Evolutionary conservation across 73 alveolate species (phyloP).

Genomic region (Effrenium voratum): DNA sequence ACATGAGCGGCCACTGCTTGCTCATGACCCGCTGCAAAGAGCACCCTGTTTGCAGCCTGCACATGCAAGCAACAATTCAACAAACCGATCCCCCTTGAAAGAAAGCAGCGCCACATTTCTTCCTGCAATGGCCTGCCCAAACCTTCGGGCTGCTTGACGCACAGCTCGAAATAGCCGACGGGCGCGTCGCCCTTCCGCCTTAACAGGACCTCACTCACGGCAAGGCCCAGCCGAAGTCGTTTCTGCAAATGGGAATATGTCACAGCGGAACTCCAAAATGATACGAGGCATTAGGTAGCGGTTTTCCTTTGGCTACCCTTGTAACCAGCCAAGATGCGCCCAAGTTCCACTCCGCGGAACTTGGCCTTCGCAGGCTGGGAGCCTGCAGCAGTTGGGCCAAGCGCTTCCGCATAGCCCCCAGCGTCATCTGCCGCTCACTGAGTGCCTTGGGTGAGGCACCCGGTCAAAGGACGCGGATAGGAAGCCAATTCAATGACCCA

Average conservation of each 20-base stretch:
- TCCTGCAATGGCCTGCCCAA: constrained; percentile 10
- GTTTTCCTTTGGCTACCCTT: background rate
- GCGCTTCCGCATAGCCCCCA: constrained; percentile 89
- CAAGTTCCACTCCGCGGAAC: constrained; percentile 51
- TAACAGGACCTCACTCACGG: background rate
- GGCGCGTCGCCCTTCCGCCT: background rate
- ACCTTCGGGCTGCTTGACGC: constrained; percentile 40
- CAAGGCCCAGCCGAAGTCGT: background rate
- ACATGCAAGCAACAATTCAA: background rate
- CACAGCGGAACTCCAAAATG: background rate
- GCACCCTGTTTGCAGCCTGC: background rate
- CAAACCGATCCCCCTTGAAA: background rate
- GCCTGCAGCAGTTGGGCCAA: constrained; percentile 35
- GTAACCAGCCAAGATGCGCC: constrained; percentile 40
- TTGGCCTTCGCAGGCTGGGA: constrained; percentile 42
- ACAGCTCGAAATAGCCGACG: constrained; percentile 45
- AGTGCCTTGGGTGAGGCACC: too few relatives aligned
- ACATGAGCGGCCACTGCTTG: too few relatives aligned
- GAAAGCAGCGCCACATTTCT: background rate
- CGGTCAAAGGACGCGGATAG: too few relatives aligned
- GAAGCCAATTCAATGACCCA: too few relatives aligned
- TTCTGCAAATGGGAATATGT: background rate
- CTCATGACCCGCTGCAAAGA: background rate
- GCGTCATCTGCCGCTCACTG: constrained; percentile 93
- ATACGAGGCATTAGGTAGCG: background rate